A percentile compares a stretch with the other conserved stretches of the same genome.
phyloP scores from a whole-genome alignment of 148 eudicot species.

The Chenopodium berlandieri region DNA sequence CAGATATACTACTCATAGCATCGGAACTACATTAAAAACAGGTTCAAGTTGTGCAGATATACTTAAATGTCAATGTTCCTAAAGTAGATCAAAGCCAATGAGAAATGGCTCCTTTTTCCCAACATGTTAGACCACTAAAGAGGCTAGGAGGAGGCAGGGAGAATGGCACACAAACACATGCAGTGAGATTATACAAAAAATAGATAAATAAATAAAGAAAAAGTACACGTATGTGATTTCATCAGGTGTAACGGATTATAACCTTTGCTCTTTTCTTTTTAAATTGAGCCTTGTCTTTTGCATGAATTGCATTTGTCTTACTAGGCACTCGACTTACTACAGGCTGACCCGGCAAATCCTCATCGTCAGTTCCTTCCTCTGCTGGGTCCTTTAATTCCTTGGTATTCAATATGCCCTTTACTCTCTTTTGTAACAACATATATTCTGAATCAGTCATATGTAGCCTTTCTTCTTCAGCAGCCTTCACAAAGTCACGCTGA shows the following conservation, averaged over 20 bases:
- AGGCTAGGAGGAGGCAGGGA: not conserved
- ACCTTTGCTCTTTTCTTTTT: conserved; percentile 86
- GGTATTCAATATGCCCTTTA: conserved; percentile 24
- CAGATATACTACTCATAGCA: not conserved
- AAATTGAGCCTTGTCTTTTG: conserved; percentile 62
- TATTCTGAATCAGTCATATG: conserved; percentile 58
- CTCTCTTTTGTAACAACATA: conserved; percentile 46
- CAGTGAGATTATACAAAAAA: not conserved
- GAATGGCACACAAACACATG: not conserved
- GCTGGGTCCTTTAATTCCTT: conserved; percentile 37
- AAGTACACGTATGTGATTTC: not conserved
- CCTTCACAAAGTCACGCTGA: conserved; percentile 60
- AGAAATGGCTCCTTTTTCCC: not conserved
- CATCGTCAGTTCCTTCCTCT: conserved; percentile 35
- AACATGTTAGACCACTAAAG: not conserved
- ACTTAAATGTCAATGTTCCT: not conserved
- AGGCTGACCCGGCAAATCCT: conserved; percentile 17
- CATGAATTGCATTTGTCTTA: conserved; percentile 23
- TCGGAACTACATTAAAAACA: not conserved
- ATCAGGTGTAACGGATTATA: conserved; percentile 13
- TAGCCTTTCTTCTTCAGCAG: conserved; percentile 65
- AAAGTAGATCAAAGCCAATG: not conserved
- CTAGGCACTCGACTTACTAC: conserved; percentile 27
- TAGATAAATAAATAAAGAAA: not conserved
- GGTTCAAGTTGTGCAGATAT: not conserved